Conservation (phyloP, 805 yeast species). For the Candida maesae region DNA sequence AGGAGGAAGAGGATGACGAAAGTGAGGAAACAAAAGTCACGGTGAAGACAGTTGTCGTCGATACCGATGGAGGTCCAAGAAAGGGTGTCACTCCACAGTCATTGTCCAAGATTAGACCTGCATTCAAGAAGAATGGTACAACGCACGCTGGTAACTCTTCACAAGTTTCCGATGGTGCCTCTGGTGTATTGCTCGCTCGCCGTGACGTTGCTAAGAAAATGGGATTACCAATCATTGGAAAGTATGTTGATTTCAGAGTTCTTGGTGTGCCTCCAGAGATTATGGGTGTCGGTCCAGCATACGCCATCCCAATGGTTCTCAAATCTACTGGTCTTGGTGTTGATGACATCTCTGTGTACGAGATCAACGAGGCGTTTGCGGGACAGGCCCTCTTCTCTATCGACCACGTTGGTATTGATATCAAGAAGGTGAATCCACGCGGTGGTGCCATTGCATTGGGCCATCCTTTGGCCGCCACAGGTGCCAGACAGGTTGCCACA, state of each 20-base stretch:
- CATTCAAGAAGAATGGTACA: constrained; percentile 73
- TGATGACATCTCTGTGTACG: constrained; percentile 71
- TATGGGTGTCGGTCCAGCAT: constrained; percentile 98
- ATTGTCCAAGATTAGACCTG: constrained; percentile 75
- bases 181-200: constrained; percentile 80
- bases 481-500: constrained; percentile 92
- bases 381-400: constrained; percentile 86
- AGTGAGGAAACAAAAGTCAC: constrained; percentile 34
- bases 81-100: constrained; percentile 76
- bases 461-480: constrained; percentile 87
- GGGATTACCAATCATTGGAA: constrained; percentile 71
- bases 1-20: constrained; percentile 56
- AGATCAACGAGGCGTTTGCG: constrained; percentile 96
- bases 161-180: constrained; percentile 95
- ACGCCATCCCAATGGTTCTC: constrained; percentile 85
- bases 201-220: constrained; percentile 78
- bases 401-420: constrained; percentile 59
- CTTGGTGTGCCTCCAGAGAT: constrained; percentile 97
- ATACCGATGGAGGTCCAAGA: constrained; percentile 88
- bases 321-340: constrained; percentile 54
- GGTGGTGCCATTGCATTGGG: constrained; percentile 98
- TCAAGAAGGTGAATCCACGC: constrained; percentile 73
- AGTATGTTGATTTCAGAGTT: constrained; percentile 71
- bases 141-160: constrained; percentile 98
- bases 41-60: constrained; percentile 36